phyloP scores from a whole-genome alignment of 1,139 yeast genomes.

The Diutina scorzettiae region DNA sequence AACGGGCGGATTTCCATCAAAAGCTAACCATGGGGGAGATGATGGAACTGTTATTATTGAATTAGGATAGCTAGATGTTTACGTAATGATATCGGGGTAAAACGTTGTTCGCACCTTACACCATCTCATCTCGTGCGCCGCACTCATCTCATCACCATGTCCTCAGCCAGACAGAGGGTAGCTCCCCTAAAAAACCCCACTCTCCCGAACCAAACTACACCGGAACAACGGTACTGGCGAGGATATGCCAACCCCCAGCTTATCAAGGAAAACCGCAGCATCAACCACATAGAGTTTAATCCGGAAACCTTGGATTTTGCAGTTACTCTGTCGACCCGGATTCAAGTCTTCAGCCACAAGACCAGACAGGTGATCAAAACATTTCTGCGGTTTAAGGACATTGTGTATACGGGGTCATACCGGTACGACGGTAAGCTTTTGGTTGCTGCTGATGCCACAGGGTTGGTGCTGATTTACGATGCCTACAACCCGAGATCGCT shows the following conservation, averaged over 20 bases:
- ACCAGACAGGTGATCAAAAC: conserved; percentile 87
- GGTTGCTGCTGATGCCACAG: conserved; percentile 86
- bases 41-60: conserved; percentile 5
- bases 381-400: conserved; percentile 82
- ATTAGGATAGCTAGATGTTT: background rate
- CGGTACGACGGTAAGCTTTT: conserved; percentile 72
- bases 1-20: conserved; percentile 52
- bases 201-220: conserved; percentile 68
- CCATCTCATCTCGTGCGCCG: conserved; percentile 1
- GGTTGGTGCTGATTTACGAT: conserved; percentile 74
- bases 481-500: conserved; percentile 69
- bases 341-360: conserved; percentile 84
- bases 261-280: conserved; percentile 88
- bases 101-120: too few relatives aligned
- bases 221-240: conserved; percentile 93
- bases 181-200: conserved; percentile 64
- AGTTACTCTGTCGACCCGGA: conserved; percentile 81
- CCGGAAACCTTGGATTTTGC: conserved; percentile 92
- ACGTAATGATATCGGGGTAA: too few relatives aligned
- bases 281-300: conserved; percentile 77
- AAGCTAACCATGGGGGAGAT: conserved; percentile 4
- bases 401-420: conserved; percentile 78
- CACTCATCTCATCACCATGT: conserved; percentile 36
- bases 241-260: conserved; percentile 74
- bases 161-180: conserved; percentile 62